These are phyloP conservation scores for Monosporascus sp. DNA, from an alignment of 2,329 filamentous ascomycete genomes.

Conservation along the genomic window DNA sequence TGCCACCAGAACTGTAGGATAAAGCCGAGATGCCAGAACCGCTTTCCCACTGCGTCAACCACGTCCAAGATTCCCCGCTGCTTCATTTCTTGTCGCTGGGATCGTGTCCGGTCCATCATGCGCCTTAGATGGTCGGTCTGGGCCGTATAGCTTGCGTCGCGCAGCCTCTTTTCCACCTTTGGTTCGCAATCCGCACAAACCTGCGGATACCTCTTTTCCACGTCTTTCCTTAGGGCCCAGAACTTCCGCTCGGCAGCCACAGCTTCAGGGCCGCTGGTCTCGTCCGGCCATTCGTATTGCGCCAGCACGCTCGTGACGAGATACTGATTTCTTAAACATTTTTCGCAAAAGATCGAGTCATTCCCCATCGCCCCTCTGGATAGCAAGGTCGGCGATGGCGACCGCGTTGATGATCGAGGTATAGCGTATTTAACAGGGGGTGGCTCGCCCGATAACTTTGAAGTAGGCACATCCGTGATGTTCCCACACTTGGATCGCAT, in stretches of 20 bases:
- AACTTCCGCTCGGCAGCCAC: conserved; percentile 61
- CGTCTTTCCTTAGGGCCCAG: conserved; percentile 61
- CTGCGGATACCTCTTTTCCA: conserved; percentile 83
- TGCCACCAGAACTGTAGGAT: conserved; percentile 41
- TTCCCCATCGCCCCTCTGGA: conserved; percentile 26
- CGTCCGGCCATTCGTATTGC: conserved; percentile 69
- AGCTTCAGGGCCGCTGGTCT: conserved; percentile 63
- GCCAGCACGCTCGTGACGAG: conserved; percentile 70
- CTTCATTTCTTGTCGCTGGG: conserved; percentile 36
- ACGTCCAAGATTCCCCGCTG: conserved; percentile 36
- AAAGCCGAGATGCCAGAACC: conserved; percentile 43
- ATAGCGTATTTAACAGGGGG: conserved; percentile 42
- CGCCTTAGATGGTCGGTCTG: conserved; percentile 75
- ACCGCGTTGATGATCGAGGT: conserved; percentile 29
- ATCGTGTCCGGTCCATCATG: conserved; percentile 62
- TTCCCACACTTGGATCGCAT: conserved; percentile 63
- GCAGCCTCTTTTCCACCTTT: conserved; percentile 63
- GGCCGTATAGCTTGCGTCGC: conserved; percentile 70
- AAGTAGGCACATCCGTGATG: conserved; percentile 77
- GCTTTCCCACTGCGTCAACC: conserved; percentile 35
- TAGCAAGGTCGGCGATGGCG: conserved; percentile 22
- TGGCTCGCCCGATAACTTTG: conserved; percentile 43
- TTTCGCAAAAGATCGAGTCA: conserved; percentile 58
- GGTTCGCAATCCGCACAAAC: conserved; percentile 79
- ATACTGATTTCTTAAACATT: conserved; percentile 84